These are phyloP conservation scores for Cercospora canescens DNA, from an alignment of 2,329 filamentous ascomycete species.

Conservation along the genomic window DNA sequence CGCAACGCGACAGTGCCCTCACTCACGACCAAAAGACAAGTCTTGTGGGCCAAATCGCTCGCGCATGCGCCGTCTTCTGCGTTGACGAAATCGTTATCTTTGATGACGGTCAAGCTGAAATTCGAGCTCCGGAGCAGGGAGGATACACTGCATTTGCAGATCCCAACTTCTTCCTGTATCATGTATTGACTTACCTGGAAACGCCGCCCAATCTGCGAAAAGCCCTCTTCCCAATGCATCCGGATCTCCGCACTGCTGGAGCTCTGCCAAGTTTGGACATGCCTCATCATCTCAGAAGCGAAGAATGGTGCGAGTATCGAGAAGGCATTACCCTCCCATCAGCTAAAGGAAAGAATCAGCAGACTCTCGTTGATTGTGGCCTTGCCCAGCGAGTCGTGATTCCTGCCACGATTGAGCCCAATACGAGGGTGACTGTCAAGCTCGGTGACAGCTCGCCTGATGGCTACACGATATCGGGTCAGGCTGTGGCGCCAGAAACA, in stretches of 20 bases:
- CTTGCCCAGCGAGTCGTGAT: conserved; percentile 53
- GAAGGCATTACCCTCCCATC: conserved; percentile 67
- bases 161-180: conserved; percentile 76
- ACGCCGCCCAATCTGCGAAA: conserved; percentile 80
- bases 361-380: conserved; percentile 52
- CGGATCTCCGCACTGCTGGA: conserved; percentile 73
- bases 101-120: conserved; percentile 61
- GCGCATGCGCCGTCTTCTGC: conserved; percentile 78
- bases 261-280: conserved; percentile 77
- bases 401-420: conserved; percentile 62
- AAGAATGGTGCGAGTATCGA: conserved; percentile 77
- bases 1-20: conserved; percentile 55
- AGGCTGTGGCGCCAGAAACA: conserved; percentile 60
- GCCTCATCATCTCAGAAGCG: conserved; percentile 75
- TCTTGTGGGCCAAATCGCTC: conserved; percentile 73
- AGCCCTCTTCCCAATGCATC: conserved; percentile 73
- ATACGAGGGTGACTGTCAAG: conserved; percentile 72
- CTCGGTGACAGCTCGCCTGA: conserved; percentile 51
- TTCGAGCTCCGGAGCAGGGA: conserved; percentile 40
- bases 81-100: conserved; percentile 84
- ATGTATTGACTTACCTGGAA: conserved; percentile 79
- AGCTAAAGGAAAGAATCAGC: conserved; percentile 41
- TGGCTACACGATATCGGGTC: conserved; percentile 11
- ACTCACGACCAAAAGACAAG: conserved; percentile 75
- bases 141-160: conserved; percentile 69